Percentiles rank a stretch among this genome's conserved stretches.
Evolutionary conservation across 176 grass and related monocot genomes (phyloP).

Genomic region (Carex pumila): DNA sequence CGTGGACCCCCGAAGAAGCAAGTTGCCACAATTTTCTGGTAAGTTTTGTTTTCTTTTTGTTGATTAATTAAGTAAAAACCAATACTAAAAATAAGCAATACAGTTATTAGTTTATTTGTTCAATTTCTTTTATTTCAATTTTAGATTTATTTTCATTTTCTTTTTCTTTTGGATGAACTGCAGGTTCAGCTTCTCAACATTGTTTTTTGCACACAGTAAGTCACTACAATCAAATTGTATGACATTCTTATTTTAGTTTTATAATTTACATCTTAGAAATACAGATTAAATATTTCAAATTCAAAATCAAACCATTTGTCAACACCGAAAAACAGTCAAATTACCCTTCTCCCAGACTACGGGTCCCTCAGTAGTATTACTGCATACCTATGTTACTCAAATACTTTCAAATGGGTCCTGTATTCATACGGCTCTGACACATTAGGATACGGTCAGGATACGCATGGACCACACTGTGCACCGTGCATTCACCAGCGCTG

Average conservation of each 20-base stretch:
- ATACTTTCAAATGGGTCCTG: too few relatives aligned
- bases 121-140: constrained; percentile 12
- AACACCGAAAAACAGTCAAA: not conserved
- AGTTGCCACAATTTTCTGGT: constrained; percentile 82
- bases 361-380: not conserved
- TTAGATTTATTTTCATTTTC: constrained; percentile 13
- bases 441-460: too few relatives aligned
- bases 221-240: constrained; percentile 26
- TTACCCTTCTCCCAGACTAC: not conserved
- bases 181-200: constrained; percentile 98
- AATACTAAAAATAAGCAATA: constrained; percentile 7
- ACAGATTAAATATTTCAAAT: not conserved
- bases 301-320: not conserved
- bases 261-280: not conserved
- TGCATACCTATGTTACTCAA: too few relatives aligned
- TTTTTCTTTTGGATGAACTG: constrained; percentile 13
- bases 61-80: not conserved
- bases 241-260: constrained; percentile 12
- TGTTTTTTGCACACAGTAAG: constrained; percentile 99
- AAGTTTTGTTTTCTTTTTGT: constrained; percentile 17
- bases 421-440: too few relatives aligned
- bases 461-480: too few relatives aligned
- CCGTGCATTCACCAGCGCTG: too few relatives aligned
- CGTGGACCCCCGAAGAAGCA: constrained; percentile 66
- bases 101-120: not conserved